Evolutionary conservation across 768 basidiomycete genomes (phyloP).

Genomic region (Mycena venus): DNA sequence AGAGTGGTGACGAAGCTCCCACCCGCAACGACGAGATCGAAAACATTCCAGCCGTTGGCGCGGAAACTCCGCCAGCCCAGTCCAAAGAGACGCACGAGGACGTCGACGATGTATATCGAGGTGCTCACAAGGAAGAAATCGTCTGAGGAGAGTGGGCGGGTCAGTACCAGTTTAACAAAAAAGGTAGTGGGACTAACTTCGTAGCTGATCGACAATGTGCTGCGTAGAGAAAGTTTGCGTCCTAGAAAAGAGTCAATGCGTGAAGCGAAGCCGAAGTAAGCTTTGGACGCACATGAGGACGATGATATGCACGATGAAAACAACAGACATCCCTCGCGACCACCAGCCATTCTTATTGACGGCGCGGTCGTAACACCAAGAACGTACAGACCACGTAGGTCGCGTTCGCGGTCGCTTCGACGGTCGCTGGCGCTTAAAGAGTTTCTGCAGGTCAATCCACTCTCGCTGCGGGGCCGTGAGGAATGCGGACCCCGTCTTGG

Average conservation of each 20-base stretch:
- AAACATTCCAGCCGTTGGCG: slow-evolving; percentile 95
- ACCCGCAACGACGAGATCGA: slow-evolving; percentile 83
- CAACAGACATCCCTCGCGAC: slow-evolving; percentile 81
- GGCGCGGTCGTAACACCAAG: slow-evolving; percentile 95
- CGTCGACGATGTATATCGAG: slow-evolving; percentile 81
- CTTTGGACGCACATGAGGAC: slow-evolving; percentile 78
- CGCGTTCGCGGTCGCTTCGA: slow-evolving; percentile 81
- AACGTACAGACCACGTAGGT: slow-evolving; percentile 67
- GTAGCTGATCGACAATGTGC: slow-evolving; percentile 62
- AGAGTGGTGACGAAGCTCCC: slow-evolving; percentile 91
- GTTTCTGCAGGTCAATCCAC: slow-evolving; percentile 94
- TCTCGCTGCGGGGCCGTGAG: slow-evolving; percentile 89
- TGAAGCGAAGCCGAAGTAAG: not conserved
- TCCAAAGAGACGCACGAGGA: slow-evolving; percentile 82
- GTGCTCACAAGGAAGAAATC: slow-evolving; percentile 83
- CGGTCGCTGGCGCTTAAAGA: slow-evolving; percentile 88
- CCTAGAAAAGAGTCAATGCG: slow-evolving; percentile 57
- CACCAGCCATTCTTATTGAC: slow-evolving; percentile 95
- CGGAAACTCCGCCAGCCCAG: slow-evolving; percentile 88
- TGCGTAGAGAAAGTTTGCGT: slow-evolving; percentile 80
- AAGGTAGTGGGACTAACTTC: slow-evolving; percentile 61
- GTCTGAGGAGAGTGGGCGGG: slow-evolving; percentile 61
- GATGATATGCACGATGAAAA: slow-evolving; percentile 87
- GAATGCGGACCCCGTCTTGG: slow-evolving; percentile 88
- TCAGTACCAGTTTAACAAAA: slow-evolving; percentile 8